Percentiles rank a stretch among this genome's conserved stretches.
These are phyloP conservation scores for Botryotinia convoluta DNA, from an alignment of 2,329 filamentous ascomycete genomes.

Conservation along the genomic window DNA sequence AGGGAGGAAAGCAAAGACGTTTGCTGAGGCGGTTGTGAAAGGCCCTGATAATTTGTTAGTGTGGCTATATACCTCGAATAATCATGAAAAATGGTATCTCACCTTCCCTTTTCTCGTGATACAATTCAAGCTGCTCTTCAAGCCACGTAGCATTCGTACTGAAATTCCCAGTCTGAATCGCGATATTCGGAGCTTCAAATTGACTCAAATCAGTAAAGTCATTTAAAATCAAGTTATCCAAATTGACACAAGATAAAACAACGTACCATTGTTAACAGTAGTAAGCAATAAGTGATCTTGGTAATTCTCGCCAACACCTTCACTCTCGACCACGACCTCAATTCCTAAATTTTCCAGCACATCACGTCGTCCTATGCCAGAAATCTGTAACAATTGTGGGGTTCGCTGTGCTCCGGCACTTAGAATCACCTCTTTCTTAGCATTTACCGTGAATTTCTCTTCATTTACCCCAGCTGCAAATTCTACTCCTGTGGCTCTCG, in stretches of 20 bases:
- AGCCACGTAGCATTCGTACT: slow-evolving; percentile 19
- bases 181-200: not conserved
- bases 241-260: not conserved
- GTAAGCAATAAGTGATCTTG: slow-evolving; percentile 41
- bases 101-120: slow-evolving; percentile 19
- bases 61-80: rapidly evolving
- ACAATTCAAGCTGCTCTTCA: slow-evolving; percentile 12
- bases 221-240: not conserved
- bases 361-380: slow-evolving; percentile 47
- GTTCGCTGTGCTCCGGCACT: slow-evolving; percentile 50
- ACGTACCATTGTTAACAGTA: not conserved
- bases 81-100: not conserved
- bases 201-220: not conserved
- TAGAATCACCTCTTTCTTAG: slow-evolving; percentile 47
- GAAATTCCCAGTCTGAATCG: slow-evolving; percentile 10
- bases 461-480: not conserved
- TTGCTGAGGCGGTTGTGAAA: slow-evolving; percentile 14
- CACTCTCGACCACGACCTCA: slow-evolving; percentile 42
- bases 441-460: slow-evolving; percentile 24
- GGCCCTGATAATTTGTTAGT: slow-evolving; percentile 3
- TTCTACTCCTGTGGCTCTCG: not conserved
- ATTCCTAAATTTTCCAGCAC: slow-evolving; percentile 47
- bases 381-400: slow-evolving; percentile 51
- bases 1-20: slow-evolving; percentile 6
- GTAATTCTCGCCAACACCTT: slow-evolving; percentile 52